These are phyloP conservation scores for Globisporangium irregulare DNA, from an alignment of 352 stramenopile genomes.

Conservation along the genomic window DNA sequence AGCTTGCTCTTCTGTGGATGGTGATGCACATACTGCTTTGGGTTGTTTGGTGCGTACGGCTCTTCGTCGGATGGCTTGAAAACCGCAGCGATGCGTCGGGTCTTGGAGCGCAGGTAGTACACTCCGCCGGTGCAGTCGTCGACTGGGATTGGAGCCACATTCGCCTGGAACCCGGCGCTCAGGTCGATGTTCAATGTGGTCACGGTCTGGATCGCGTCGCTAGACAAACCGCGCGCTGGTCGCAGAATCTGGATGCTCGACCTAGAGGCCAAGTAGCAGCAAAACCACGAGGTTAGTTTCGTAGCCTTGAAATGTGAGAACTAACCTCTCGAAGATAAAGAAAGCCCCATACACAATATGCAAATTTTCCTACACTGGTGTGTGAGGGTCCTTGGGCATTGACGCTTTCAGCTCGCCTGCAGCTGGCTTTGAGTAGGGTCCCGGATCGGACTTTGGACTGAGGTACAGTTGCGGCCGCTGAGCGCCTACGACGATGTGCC, in stretches of 20 bases:
- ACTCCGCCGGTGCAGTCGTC: conserved; percentile 65
- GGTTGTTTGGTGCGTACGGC: conserved; percentile 58
- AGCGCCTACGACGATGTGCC: conserved; percentile 12
- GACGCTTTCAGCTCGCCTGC: too few relatives aligned
- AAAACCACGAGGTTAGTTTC: not conserved
- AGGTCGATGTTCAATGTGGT: conserved; percentile 27
- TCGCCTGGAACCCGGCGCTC: conserved; percentile 28
- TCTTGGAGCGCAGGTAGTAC: conserved; percentile 52
- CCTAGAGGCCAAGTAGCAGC: not conserved
- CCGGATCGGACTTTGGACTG: not conserved
- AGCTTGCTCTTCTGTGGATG: not conserved
- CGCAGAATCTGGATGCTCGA: not conserved
- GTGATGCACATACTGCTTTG: conserved; percentile 31
- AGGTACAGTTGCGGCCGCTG: conserved; percentile 9
- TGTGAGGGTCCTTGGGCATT: not conserved
- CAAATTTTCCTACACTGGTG: not conserved
- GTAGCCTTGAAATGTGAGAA: too few relatives aligned
- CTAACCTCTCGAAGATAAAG: too few relatives aligned
- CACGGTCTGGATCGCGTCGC: conserved; percentile 15
- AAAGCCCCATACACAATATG: not conserved
- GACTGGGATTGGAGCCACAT: conserved; percentile 37
- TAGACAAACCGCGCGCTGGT: not conserved
- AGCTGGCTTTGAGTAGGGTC: not conserved
- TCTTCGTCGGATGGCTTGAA: conserved; percentile 74
- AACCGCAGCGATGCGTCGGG: conserved; percentile 40